These are phyloP conservation scores for Uronychia setigera DNA, from an alignment of 73 alveolate genomes.

Conservation along the genomic window DNA sequence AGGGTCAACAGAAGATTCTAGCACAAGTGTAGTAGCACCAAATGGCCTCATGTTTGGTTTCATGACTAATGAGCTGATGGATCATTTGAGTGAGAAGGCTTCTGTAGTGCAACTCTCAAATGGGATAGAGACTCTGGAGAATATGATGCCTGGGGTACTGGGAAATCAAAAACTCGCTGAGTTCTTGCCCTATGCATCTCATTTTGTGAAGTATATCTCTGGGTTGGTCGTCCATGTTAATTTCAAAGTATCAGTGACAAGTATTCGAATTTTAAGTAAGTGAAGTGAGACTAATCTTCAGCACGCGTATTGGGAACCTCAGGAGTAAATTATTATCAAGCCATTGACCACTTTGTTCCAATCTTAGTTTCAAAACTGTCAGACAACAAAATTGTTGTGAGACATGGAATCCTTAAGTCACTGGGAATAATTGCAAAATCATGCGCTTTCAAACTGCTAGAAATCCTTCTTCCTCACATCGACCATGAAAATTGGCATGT, in stretches of 20 bases:
- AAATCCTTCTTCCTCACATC: conserved; percentile 13
- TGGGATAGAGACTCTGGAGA: neutral
- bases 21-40: too few species aligned
- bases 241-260: conserved; percentile 31
- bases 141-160: neutral
- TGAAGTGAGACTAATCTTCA: neutral
- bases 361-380: conserved; percentile 39
- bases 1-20: too few species aligned
- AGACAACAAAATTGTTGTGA: conserved; percentile 56
- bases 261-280: neutral
- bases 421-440: conserved; percentile 21
- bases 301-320: neutral
- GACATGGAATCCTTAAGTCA: conserved; percentile 58
- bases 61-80: neutral
- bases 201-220: neutral
- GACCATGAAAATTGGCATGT: conserved; percentile 65
- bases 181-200: neutral
- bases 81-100: neutral
- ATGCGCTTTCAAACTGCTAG: neutral
- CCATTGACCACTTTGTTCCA: neutral
- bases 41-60: neutral
- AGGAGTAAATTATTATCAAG: neutral
- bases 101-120: neutral
- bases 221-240: neutral
- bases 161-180: neutral